Percentiles rank a stretch among this genome's conserved stretches.
Conservation (phyloP, 371 early-diverging fungal genomes). For the Mortierella sp. region DNA sequence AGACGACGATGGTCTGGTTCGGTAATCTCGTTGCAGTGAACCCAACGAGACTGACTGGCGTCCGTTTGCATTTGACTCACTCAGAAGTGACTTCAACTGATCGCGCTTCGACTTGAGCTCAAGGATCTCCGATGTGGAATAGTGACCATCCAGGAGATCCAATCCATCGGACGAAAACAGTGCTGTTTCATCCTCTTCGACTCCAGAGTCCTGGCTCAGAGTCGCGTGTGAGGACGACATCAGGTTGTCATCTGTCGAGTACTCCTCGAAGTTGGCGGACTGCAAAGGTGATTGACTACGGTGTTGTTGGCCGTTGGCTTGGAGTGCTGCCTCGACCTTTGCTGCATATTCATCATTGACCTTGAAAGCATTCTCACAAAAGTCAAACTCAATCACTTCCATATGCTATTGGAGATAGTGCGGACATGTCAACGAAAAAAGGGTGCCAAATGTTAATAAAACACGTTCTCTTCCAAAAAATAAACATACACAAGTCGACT, state of each 20-base stretch:
- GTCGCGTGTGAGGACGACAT: conserved; percentile 47
- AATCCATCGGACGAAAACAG: conserved; percentile 35
- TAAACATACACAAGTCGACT: too few species aligned
- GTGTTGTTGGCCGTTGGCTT: neutral
- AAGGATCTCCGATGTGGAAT: conserved; percentile 37
- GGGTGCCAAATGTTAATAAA: too few species aligned
- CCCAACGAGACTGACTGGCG: conserved; percentile 13
- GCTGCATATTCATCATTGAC: conserved; percentile 24
- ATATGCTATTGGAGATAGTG: conserved; percentile 44
- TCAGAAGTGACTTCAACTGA: conserved; percentile 41
- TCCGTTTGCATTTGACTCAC: conserved; percentile 23
- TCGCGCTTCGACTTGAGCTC: conserved; percentile 50
- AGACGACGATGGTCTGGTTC: conserved; percentile 6
- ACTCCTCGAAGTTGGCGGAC: conserved; percentile 21
- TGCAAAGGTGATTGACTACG: neutral
- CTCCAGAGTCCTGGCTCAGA: conserved; percentile 40
- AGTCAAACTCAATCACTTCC: conserved; percentile 48
- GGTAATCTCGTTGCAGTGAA: conserved; percentile 20
- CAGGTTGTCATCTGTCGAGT: conserved; percentile 34
- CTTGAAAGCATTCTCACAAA: conserved; percentile 53
- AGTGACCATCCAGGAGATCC: conserved; percentile 12
- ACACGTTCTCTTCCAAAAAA: too few species aligned
- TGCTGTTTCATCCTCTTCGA: conserved; percentile 36
- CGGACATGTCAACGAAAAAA: neutral
- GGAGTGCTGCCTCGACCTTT: conserved; percentile 14